Percentiles rank a stretch among this genome's conserved stretches.
Conservation (phyloP, 176 grass and related monocot species). For the Dendrocalamus sinicus region DNA sequence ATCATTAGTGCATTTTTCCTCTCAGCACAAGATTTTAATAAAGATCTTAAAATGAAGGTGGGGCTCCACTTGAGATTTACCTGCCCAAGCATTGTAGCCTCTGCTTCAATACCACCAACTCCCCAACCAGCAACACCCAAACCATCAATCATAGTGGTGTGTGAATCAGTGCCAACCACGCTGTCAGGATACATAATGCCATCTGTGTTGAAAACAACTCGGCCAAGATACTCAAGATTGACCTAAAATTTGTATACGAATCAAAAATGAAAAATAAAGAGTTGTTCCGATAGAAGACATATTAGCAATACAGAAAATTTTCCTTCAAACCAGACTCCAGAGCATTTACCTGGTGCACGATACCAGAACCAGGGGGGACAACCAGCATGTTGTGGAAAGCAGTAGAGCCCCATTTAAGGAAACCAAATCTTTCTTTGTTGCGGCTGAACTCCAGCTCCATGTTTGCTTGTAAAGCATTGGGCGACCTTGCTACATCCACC, state of each 20-base stretch:
- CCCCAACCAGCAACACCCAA: constrained; percentile 97
- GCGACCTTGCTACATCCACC: constrained; percentile 91
- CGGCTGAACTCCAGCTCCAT: constrained; percentile 88
- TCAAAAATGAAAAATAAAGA: constrained; percentile 9
- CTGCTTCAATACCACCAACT: constrained; percentile 94
- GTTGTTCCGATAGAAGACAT: neutral
- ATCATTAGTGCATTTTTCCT: neutral
- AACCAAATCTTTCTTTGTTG: constrained; percentile 94
- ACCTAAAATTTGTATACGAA: constrained; percentile 56
- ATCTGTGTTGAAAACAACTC: constrained; percentile 86
- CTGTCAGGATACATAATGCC: constrained; percentile 84
- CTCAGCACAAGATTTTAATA: neutral
- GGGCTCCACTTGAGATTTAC: constrained; percentile 42
- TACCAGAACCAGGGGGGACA: constrained; percentile 91
- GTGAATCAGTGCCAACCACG: constrained; percentile 94
- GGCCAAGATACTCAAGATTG: constrained; percentile 92
- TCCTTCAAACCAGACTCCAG: neutral
- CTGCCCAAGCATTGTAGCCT: constrained; percentile 96
- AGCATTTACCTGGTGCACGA: constrained; percentile 84
- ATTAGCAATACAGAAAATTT: neutral
- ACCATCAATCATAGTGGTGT: constrained; percentile 98
- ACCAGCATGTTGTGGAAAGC: constrained; percentile 97
- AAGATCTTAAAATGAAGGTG: neutral
- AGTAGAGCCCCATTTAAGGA: constrained; percentile 93
- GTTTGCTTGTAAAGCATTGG: constrained; percentile 78